Base-by-base conservation (phyloP, 78 protist genomes). In the Dictyostelium firmibasis region DNA sequence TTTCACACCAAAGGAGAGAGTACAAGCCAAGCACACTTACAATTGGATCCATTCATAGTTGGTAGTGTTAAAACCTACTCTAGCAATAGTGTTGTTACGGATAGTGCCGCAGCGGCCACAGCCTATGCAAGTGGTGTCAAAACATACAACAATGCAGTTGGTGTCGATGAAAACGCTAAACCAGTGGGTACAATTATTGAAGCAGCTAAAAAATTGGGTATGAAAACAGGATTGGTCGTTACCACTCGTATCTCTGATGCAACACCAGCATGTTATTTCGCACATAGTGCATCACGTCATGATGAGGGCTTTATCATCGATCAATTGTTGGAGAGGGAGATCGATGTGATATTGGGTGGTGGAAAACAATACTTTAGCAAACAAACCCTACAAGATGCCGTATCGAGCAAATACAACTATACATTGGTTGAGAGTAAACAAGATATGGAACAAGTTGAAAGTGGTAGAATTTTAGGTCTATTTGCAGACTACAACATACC, bases 41-140 rank as follows among this genome's bases (percentile, higher is more conserved):
- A 78, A 16, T 41, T 93, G 18, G 96, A 93, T 31, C 35, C 47
- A 6, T 78, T 62, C 41, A n/a, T 93, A 3, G 79, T 76, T 43
- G 96, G 96, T 8, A 93, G 92, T 0, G 78, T 83, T 9, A 18
- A 38, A 18, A 93, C 96, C 14, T 84, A 57, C 25, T 89, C 94
- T 0, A 18, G 27, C 2, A 29, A 14, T 13, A 31, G 81, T 3
- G 7, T 4, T 2, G 92, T 97, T 0, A 97, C 98, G 1, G 98
- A 97, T 41, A 84, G 95, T 53, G 98, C 98, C 0, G 98, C 98
- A 2, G 98, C 96, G 2, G 98, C 97, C 6, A 97, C 98, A 0
- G 97, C 98, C 43, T 97, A 85, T 35, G 95, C 97, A 4, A 81
- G 96, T 25, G 97, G 94, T 13, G 23, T 78, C 9, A 91, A 96